A percentile compares a stretch with the other conserved stretches of the same genome.
Evolutionary conservation across 208 protist species (phyloP).

Genomic region (Crithidia sp.): DNA sequence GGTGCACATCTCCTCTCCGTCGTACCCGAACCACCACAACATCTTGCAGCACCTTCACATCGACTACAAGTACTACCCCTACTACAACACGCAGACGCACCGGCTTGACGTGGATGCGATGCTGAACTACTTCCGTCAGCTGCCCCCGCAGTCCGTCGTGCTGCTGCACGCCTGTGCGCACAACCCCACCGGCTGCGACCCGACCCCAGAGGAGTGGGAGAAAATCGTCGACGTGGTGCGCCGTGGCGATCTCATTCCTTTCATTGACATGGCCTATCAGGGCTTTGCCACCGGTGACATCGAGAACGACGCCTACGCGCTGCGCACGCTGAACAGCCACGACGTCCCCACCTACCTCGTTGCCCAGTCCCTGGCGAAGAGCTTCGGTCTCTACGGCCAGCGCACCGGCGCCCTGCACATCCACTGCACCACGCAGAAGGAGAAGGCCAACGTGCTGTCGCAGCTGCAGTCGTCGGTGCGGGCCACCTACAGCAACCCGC

Average conservation of each 20-base stretch:
- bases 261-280: conserved; percentile 96
- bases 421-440: conserved; percentile 50
- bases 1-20: conserved; percentile 70
- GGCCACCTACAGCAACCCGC: conserved; percentile 96
- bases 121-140: conserved; percentile 58
- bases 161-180: conserved; percentile 98
- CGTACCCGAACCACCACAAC: conserved; percentile 79
- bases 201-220: conserved; percentile 93
- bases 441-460: conserved; percentile 79
- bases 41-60: conserved; percentile 71
- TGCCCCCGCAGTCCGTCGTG: conserved; percentile 86
- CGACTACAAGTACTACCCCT: conserved; percentile 59
- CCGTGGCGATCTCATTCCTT: conserved; percentile 85
- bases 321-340: conserved; percentile 59
- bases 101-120: conserved; percentile 73
- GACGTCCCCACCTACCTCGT: conserved; percentile 83
- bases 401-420: conserved; percentile 93
- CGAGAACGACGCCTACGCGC: conserved; percentile 85
- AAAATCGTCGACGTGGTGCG: conserved; percentile 82
- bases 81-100: conserved; percentile 71
- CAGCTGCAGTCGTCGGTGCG: conserved; percentile 95
- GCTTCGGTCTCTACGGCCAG: conserved; percentile 98
- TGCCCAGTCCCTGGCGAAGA: conserved; percentile 97
- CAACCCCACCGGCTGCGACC: conserved; percentile 98
- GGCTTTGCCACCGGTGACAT: conserved; percentile 96